Evolutionary conservation across 169 alveolate species (phyloP).

Genomic region (Plasmodium knowlesi): DNA sequence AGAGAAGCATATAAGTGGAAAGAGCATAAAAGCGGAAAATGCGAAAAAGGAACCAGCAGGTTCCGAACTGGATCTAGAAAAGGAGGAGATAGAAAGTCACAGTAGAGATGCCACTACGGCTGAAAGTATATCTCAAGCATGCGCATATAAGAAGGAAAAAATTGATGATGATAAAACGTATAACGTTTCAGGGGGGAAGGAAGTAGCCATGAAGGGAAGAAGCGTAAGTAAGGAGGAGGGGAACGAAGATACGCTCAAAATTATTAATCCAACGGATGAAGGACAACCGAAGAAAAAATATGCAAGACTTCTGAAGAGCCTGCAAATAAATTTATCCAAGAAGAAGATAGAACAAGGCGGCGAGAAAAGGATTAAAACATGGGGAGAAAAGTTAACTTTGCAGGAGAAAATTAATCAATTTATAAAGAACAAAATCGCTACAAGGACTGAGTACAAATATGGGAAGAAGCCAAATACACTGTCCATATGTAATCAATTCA

Average conservation of each 20-base stretch:
- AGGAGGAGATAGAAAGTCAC: background rate
- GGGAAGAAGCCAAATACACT: constrained; percentile 83
- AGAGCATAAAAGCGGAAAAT: background rate
- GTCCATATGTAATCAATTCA: constrained; percentile 84
- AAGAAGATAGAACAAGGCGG: constrained; percentile 34
- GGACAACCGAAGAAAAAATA: constrained; percentile 43
- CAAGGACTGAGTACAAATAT: constrained; percentile 80
- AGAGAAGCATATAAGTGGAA: background rate
- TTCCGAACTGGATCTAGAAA: background rate
- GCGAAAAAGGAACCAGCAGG: background rate
- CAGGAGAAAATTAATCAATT: constrained; percentile 79
- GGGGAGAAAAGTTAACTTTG: constrained; percentile 79
- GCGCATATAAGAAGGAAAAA: background rate
- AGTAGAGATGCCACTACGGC: background rate
- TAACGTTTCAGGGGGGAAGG: background rate
- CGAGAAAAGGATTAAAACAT: constrained; percentile 79
- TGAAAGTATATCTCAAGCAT: background rate
- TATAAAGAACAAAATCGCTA: constrained; percentile 77
- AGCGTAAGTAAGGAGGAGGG: background rate
- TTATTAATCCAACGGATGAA: background rate
- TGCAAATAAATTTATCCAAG: constrained; percentile 27
- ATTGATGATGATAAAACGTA: background rate
- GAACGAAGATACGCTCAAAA: background rate
- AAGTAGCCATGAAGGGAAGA: background rate
- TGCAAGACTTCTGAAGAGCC: constrained; percentile 37